These are phyloP conservation scores for Periglandula ipomoeae DNA, from an alignment of 2,329 filamentous ascomycete genomes.

Conservation along the genomic window DNA sequence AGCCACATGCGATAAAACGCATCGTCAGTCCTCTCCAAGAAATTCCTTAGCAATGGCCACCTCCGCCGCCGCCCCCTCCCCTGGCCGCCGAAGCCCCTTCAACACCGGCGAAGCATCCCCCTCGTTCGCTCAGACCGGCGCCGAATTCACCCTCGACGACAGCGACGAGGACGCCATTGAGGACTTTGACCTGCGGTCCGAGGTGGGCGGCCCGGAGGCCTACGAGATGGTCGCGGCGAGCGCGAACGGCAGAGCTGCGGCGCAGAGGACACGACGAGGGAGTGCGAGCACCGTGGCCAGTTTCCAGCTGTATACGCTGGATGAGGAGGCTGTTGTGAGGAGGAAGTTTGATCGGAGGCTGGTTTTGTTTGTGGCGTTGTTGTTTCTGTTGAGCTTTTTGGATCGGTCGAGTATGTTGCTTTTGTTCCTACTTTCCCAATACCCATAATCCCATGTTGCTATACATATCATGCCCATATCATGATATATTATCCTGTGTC, in stretches of 20 bases:
- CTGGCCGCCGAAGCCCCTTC: conserved; percentile 12
- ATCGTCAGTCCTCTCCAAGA: neutral
- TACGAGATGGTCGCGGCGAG: conserved; percentile 24
- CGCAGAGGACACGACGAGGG: conserved; percentile 2
- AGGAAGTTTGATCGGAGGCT: conserved; percentile 68
- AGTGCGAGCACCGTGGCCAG: conserved; percentile 25
- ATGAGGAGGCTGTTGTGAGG: conserved; percentile 66
- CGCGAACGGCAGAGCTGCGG: neutral
- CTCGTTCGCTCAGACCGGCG: conserved; percentile 31
- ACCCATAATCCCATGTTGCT: too few relatives aligned
- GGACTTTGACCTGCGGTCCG: conserved; percentile 22
- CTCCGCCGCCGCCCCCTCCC: conserved; percentile 8
- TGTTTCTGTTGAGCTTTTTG: conserved; percentile 79
- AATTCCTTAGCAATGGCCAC: too few relatives aligned
- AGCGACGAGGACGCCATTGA: conserved; percentile 19
- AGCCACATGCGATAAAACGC: neutral
- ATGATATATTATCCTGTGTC: too few relatives aligned
- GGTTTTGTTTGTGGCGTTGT: conserved; percentile 69
- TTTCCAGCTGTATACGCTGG: conserved; percentile 39
- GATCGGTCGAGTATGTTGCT: conserved; percentile 68
- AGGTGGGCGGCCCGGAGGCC: conserved; percentile 20
- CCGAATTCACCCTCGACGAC: conserved; percentile 27
- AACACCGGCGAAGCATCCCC: conserved; percentile 19
- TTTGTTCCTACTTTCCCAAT: too few relatives aligned
- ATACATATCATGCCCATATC: too few relatives aligned